Base-by-base conservation (phyloP, 768 basidiomycete genomes). In the Serendipita sp. region DNA sequence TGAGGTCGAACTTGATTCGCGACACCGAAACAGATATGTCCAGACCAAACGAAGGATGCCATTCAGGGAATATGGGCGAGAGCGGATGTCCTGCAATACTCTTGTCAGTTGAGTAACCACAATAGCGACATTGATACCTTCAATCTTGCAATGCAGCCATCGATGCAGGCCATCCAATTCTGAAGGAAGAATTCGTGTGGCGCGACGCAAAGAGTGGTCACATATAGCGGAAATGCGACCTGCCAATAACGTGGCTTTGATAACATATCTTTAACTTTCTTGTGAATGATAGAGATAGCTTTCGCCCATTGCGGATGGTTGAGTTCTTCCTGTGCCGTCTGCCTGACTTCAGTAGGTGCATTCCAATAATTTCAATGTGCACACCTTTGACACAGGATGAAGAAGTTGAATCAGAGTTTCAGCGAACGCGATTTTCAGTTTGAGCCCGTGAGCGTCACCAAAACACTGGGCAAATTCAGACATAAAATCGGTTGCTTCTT, bases 241-340 rank as follows among this genome's bases (percentile, higher is more conserved):
- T 80, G 79, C 91, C 93, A 94, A 73, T 96, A 96, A 18, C 91
- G 83, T 7, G 87, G 89, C 73, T 95, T 95, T 2, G 67, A 72
- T 78, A 89, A 85, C 85, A 93, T 87, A 64, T 90, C 88, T 67
- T 81, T 80, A 1, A 88, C 88, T 71, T 86, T 89, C 1, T 88
- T 86, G 71, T 84, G 85, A 38, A 94, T 89, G 11, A 80, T 76
- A 72, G 92, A 87, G 35, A 93, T 88, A 0, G 93, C 92, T 72
- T 90, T 91, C 3, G 86, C 90, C 93, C 93, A 97, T 68, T 88
- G 80, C 0, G 93, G 93, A 73, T 94, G 88, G 70, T 96, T 96
- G 58, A 94, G 92, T 75, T 97, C 93, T 3, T 91, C 93, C 75
- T 93, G 91, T 0, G 91, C 94, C 44, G 88, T 94, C 89, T 23